Conservation (phyloP, 306 rosid species). For the Argentina anserina region DNA sequence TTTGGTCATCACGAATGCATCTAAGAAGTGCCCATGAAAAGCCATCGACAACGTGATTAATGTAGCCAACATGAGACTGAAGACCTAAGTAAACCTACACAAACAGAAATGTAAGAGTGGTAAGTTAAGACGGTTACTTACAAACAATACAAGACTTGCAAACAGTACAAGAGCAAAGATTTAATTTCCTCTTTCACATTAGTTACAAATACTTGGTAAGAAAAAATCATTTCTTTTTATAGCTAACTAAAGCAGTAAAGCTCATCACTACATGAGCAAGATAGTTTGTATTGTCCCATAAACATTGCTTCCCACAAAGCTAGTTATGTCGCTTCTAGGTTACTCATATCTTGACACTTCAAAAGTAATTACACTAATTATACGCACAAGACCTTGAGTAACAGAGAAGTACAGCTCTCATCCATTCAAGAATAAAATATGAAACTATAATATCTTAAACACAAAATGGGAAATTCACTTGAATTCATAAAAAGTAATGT, state of each 20-base stretch:
- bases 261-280: background rate
- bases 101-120: constrained; percentile 12
- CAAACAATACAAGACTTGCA: background rate
- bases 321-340: background rate
- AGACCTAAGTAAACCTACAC: constrained; percentile 71
- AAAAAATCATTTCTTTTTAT: constrained; percentile 15
- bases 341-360: background rate
- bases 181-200: constrained; percentile 9
- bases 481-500: background rate
- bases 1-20: constrained; percentile 89
- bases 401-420: background rate
- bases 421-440: background rate
- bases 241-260: constrained; percentile 17
- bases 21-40: constrained; percentile 78
- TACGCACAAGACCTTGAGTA: background rate
- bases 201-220: constrained; percentile 4
- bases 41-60: constrained; percentile 54
- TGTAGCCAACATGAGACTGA: constrained; percentile 70
- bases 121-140: background rate
- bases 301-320: background rate
- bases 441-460: background rate
- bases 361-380: background rate
- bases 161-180: background rate
- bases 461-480: background rate
- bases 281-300: background rate